Evolutionary conservation across 1,284 basidiomycete species (phyloP).

Genomic region (Rhodotorula sp.): DNA sequence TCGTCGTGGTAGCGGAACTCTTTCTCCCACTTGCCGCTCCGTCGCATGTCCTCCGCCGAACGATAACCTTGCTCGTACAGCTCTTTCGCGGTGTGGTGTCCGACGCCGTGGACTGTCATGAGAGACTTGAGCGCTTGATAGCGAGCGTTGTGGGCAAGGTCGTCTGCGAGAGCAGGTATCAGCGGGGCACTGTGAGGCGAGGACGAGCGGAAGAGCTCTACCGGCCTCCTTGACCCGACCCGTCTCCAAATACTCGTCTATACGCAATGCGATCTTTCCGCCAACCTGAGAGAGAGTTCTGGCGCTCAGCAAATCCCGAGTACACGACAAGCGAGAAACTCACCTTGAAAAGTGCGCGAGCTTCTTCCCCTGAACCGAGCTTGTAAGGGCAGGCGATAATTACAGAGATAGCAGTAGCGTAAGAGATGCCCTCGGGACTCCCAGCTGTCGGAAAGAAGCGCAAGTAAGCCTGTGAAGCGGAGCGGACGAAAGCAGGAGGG

Average conservation of each 20-base stretch:
- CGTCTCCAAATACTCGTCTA: constrained; percentile 61
- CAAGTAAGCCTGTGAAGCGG: background rate
- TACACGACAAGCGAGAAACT: background rate
- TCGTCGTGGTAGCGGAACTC: constrained; percentile 36
- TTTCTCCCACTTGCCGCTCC: constrained; percentile 19
- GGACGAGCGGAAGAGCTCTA: background rate
- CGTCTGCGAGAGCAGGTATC: background rate
- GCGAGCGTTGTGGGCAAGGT: constrained; percentile 11
- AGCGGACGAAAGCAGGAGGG: too few species aligned
- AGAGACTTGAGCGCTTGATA: constrained; percentile 60
- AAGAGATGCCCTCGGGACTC: constrained; percentile 30
- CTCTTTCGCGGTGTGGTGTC: constrained; percentile 18
- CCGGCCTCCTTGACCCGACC: constrained; percentile 61
- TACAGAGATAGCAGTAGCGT: constrained; percentile 37
- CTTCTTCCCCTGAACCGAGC: constrained; percentile 34
- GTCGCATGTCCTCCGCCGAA: constrained; percentile 27
- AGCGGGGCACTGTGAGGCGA: background rate
- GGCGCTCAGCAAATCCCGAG: background rate
- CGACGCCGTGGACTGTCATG: constrained; percentile 68
- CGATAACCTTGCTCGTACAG: constrained; percentile 30
- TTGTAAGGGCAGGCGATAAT: constrained; percentile 41
- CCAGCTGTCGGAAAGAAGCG: background rate
- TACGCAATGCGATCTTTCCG: constrained; percentile 51
- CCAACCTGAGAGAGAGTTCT: constrained; percentile 22
- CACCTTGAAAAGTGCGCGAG: constrained; percentile 26